Percentiles rank a stretch among this genome's conserved stretches.
Evolutionary conservation across 164 flowering plant genomes (phyloP).

Genomic region (Pachysandra terminalis): DNA sequence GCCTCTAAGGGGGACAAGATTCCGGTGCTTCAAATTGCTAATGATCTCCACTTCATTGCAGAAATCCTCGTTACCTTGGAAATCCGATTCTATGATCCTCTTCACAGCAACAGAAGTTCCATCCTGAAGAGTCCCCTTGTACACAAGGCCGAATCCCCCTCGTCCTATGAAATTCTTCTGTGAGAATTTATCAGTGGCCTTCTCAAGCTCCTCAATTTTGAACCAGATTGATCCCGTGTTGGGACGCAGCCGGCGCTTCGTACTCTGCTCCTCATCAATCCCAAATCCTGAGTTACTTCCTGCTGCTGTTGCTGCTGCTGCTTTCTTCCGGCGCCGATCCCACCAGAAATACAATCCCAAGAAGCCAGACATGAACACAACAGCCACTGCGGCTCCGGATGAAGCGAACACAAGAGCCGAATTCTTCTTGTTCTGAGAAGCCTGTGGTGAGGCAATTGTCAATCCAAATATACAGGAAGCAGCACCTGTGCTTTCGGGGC

Average conservation of each 20-base stretch:
- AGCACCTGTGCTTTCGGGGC: slow-evolving; percentile 54
- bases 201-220: slow-evolving; percentile 53
- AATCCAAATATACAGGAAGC: slow-evolving; percentile 49
- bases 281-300: slow-evolving; percentile 8
- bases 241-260: slow-evolving; percentile 39
- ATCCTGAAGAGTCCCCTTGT: slow-evolving; percentile 55
- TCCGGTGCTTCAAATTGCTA: slow-evolving; percentile 64
- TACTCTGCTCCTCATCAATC: slow-evolving; percentile 25
- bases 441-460: slow-evolving; percentile 5
- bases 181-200: slow-evolving; percentile 59
- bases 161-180: slow-evolving; percentile 55
- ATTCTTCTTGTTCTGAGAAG: slow-evolving; percentile 10
- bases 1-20: slow-evolving; percentile 65
- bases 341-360: slow-evolving; percentile 41
- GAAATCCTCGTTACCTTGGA: slow-evolving; percentile 58
- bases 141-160: slow-evolving; percentile 70
- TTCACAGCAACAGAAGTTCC: slow-evolving; percentile 64
- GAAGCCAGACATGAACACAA: slow-evolving; percentile 28
- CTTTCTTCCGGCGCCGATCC: slow-evolving; percentile 20
- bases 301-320: too few species aligned
- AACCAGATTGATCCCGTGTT: slow-evolving; percentile 66
- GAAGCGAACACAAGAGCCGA: slow-evolving; percentile 32
- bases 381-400: slow-evolving; percentile 45
- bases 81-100: slow-evolving; percentile 51
- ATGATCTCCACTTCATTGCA: slow-evolving; percentile 75